These are phyloP conservation scores for Pestalotiopsis sp. DNA, from an alignment of 2,329 filamentous ascomycete species.

Conservation along the genomic window DNA sequence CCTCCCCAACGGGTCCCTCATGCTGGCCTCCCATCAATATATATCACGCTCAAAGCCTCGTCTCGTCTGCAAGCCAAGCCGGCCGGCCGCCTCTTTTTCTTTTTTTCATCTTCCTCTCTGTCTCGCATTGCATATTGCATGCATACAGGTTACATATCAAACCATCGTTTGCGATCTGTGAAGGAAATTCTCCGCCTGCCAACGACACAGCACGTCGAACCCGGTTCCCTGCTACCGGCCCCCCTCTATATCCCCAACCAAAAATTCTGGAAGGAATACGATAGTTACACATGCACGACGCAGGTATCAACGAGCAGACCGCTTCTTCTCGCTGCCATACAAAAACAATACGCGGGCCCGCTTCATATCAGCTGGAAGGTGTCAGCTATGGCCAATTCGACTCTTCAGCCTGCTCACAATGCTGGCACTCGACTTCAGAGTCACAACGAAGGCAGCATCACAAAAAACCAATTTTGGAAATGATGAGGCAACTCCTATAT, in stretches of 20 bases:
- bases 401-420: too few relatives aligned
- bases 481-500: not conserved
- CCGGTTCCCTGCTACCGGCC: constrained; percentile 1
- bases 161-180: not conserved
- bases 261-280: not conserved
- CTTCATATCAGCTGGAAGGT: too few relatives aligned
- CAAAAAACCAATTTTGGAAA: not conserved
- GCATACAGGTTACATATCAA: not conserved
- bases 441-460: not conserved
- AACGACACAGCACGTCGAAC: not conserved
- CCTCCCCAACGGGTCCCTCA: not conserved
- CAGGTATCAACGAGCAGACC: not conserved
- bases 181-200: not conserved
- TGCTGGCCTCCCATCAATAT: too few relatives aligned
- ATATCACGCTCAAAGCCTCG: too few relatives aligned
- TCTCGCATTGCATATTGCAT: not conserved
- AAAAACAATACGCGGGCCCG: too few relatives aligned
- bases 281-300: not conserved
- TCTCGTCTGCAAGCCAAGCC: too few relatives aligned
- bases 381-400: too few relatives aligned
- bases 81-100: not conserved
- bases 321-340: too few relatives aligned
- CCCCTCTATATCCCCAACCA: not conserved
- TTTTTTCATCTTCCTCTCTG: not conserved
- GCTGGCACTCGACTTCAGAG: too few relatives aligned